Base-by-base conservation (phyloP, 441 rosid species). In the Breynia disticha region DNA sequence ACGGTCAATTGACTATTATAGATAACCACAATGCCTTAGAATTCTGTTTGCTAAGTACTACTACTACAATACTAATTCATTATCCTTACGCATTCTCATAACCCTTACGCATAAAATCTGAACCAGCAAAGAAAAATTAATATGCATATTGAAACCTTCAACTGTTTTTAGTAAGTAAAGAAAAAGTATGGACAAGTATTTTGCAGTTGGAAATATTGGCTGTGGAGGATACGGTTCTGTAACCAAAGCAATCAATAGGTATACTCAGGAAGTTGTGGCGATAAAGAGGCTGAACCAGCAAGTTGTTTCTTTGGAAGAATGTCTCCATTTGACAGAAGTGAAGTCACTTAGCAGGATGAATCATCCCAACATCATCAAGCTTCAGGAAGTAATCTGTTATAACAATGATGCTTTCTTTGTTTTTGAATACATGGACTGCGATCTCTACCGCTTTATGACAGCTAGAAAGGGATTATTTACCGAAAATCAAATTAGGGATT, bases 231-330 rank as follows among this genome's bases (percentile, higher is more conserved):
- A 87, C 77, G 98, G 96, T 66, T 81, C 68, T 69, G 96, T 87
- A 39, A 87, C 88, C 85, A 78, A 82, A 57, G 96, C 93, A 41
- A 72, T 81, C 67, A 69, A 78, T 70, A 83, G 76, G 72, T 79
- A 68, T 50, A 75, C 95, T 59, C 87, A 90, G 66, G 98, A 90
- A 85, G 81, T 85, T 72, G 98, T 90, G 72, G 96, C 98, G 37
- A 82, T 90, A 48, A 90, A 90, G 68, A 87, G 72, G 74, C 87
- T 90, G 98, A 87, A 87, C 79, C 87, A 78, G 74, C 85, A 90
- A 66, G 87, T 83, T 70, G 79, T 76, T 72, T 77, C 95, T 14
- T 83, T 90, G 96, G 98, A 84, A 59, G 96, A 87, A 68, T 85
- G 96, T 60, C 62, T 87, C 46, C 80, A 85, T 68, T 61, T 90